These are phyloP conservation scores for Cyclostephanos invisitatus DNA, from an alignment of 108 stramenopile genomes.

Conservation along the genomic window DNA sequence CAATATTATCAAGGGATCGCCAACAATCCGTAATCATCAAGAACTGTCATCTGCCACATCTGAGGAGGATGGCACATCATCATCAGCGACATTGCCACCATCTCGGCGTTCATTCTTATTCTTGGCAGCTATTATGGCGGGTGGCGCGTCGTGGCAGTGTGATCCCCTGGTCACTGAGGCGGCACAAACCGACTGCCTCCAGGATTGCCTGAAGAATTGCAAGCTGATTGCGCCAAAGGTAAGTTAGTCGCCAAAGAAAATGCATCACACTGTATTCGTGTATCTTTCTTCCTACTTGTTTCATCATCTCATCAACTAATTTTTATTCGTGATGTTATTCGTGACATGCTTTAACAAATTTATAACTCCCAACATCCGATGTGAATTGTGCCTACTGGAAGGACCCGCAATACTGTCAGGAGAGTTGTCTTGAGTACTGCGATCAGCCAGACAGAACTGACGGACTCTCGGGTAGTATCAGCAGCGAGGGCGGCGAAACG, in stretches of 20 bases:
- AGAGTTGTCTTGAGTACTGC: slow-evolving; percentile 73
- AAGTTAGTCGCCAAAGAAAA: background rate
- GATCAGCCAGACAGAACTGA: slow-evolving; percentile 74
- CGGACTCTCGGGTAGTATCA: slow-evolving; percentile 77
- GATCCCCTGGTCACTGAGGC: slow-evolving; percentile 4
- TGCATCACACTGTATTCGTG: background rate
- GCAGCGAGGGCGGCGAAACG: slow-evolving; percentile 63
- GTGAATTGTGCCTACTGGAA: slow-evolving; percentile 20
- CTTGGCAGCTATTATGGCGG: slow-evolving; percentile 7
- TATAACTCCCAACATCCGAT: slow-evolving; percentile 3
- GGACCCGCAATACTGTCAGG: slow-evolving; percentile 64
- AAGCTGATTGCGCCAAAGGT: slow-evolving; percentile 71
- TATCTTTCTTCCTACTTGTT: background rate
- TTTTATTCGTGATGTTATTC: no score
- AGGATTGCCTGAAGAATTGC: slow-evolving; percentile 79
- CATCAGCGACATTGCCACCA: background rate
- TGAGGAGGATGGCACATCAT: background rate
- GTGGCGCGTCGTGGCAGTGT: background rate
- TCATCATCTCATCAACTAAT: background rate
- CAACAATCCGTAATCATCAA: background rate
- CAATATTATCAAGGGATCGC: background rate
- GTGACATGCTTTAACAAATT: background rate
- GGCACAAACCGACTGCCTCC: slow-evolving; percentile 66
- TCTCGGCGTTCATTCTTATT: slow-evolving; percentile 28
- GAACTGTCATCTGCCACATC: no score